Evolutionary conservation across 495 filamentous ascomycete genomes (phyloP), one percentile per base, ranked within the genome.

Genomic region (Penicillium atrosanguineum): DNA sequence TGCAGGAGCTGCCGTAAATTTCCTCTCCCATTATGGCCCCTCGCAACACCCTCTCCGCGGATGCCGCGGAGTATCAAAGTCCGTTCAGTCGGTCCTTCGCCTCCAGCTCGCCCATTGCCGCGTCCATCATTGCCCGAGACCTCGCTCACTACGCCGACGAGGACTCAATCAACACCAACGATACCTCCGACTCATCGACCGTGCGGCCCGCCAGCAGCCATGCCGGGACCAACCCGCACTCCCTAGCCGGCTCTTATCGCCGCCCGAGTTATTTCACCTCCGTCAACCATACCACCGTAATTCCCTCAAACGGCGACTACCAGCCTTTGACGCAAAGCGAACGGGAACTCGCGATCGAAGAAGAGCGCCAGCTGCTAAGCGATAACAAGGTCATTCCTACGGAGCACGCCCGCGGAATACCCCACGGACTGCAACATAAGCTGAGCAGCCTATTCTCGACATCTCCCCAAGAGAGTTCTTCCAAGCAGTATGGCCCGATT

Each of bases 341-440:
- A 50, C 77, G 78, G 14, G 74, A 82, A 40, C 75, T 81, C 38
- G 83, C 82, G n/a, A 79, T 86, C 18, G 72, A 82, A 21, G 88
- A 91, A 44, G 90, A 94, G 68, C 76, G 87, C 48, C 83, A 85
- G 52, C 70, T 96, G 39, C 67, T 95, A 25, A 76, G 86, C 46
- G 90, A 95, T 60, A 94, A 93, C 61, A 75, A 87, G 60, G 65
- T 94, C 50, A 79, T 91, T 14, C 79, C 83, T 7, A 81, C 85
- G 15, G 86, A 87, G 57, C 81, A 85, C 60, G 70, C 73, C 6
- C 70, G 73, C 53, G 48, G 47, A 11, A 58, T 60, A 7, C 12
- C 65, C 8, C 52, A 53, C 16, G 61, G 65, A 34, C 39, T 68
- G 15, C 58, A 64, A 45, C 70, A 65, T 46, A 65, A 62, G 26